A percentile compares a stretch with the other conserved stretches of the same genome.
phyloP scores from a whole-genome alignment of 1,284 basidiomycete species.

The Psilocybe mexicana region DNA sequence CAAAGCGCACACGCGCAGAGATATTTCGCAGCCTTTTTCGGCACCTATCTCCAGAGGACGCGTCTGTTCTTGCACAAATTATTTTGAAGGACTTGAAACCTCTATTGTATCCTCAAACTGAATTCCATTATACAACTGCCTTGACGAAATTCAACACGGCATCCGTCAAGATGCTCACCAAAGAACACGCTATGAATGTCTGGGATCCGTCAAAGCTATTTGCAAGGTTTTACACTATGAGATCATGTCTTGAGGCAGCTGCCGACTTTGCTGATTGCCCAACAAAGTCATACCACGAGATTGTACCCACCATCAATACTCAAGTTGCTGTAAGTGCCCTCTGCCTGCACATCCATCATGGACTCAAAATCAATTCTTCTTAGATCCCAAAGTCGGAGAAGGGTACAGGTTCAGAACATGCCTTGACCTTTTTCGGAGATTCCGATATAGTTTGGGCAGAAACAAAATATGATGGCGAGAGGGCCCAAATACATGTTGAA shows the following conservation, averaged over 20 bases:
- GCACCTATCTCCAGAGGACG: slow-evolving; percentile 56
- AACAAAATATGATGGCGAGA: slow-evolving; percentile 90
- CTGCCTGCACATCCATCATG: neutral
- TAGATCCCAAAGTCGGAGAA: slow-evolving; percentile 84
- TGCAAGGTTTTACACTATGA: slow-evolving; percentile 53
- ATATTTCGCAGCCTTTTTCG: slow-evolving; percentile 59
- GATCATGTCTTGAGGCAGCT: slow-evolving; percentile 61
- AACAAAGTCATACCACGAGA: slow-evolving; percentile 30
- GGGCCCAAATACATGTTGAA: slow-evolving; percentile 84
- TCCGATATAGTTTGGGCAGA: slow-evolving; percentile 72
- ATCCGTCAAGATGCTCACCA: slow-evolving; percentile 55
- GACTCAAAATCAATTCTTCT: neutral
- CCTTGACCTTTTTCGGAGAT: slow-evolving; percentile 49
- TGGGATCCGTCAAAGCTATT: slow-evolving; percentile 69
- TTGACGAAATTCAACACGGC: slow-evolving; percentile 57
- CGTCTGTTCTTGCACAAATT: slow-evolving; percentile 74
- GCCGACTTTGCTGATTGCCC: slow-evolving; percentile 50
- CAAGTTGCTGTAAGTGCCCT: slow-evolving; percentile 46
- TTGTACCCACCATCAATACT: slow-evolving; percentile 50
- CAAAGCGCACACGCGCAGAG: slow-evolving; percentile 32
- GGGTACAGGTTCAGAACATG: slow-evolving; percentile 57
- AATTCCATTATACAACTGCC: slow-evolving; percentile 47
- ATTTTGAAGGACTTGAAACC: slow-evolving; percentile 84
- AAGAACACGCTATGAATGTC: slow-evolving; percentile 63
- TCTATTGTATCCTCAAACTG: slow-evolving; percentile 66